Percentiles rank a stretch among this genome's conserved stretches.
Conservation (phyloP, 768 basidiomycete species). For the Chalciporus chontae region DNA sequence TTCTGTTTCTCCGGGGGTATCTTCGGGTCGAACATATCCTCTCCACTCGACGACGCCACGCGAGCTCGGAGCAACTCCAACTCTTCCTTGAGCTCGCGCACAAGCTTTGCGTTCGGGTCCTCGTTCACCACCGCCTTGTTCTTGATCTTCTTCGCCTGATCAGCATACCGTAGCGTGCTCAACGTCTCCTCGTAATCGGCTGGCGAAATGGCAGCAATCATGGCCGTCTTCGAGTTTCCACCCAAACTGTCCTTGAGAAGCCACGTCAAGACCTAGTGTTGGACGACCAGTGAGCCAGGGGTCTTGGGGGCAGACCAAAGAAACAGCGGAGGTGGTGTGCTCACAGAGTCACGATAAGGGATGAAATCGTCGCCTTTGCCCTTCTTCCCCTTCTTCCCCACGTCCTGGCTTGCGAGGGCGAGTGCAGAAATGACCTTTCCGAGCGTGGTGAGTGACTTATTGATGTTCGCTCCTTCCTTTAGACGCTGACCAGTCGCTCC, state of each 20-base stretch:
- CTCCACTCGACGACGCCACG: conserved; percentile 62
- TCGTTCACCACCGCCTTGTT: conserved; percentile 99
- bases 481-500: conserved; percentile 94
- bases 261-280: conserved; percentile 87
- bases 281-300: conserved; percentile 5
- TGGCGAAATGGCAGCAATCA: conserved; percentile 99
- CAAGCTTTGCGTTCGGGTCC: conserved; percentile 98
- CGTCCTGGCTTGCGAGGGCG: conserved; percentile 55
- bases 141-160: conserved; percentile 99
- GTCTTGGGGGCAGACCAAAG: background rate
- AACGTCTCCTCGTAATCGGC: conserved; percentile 98
- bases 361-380: conserved; percentile 89
- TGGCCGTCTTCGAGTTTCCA: conserved; percentile 96
- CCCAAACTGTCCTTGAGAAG: conserved; percentile 96
- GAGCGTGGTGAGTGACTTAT: conserved; percentile 95
- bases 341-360: conserved; percentile 94
- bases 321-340: conserved; percentile 22
- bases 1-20: conserved; percentile 94
- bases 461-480: conserved; percentile 98
- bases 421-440: conserved; percentile 96
- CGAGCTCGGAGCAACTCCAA: conserved; percentile 88
- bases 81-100: conserved; percentile 98
- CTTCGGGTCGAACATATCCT: conserved; percentile 80
- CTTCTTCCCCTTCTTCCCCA: conserved; percentile 82
- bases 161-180: conserved; percentile 94